phyloP scores from a whole-genome alignment of 352 stramenopile genomes.

The Pythium phragmitis region DNA sequence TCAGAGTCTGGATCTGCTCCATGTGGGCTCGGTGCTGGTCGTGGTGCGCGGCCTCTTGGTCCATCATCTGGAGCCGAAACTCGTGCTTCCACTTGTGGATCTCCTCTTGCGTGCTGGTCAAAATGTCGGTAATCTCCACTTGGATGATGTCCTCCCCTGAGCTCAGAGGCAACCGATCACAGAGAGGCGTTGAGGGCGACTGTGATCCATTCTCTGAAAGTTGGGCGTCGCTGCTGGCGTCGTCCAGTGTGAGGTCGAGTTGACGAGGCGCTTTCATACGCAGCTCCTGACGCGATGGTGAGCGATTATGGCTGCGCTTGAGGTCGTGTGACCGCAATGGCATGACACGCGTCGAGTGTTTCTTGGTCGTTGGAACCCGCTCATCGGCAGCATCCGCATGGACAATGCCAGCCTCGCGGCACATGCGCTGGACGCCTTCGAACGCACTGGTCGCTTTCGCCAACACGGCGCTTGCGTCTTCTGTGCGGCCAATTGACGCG shows the following conservation, averaged over 20 bases:
- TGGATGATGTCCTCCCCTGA: conserved; percentile 27
- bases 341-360: conserved; percentile 9
- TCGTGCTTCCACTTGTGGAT: conserved; percentile 31
- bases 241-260: conserved; percentile 4
- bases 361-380: background rate
- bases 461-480: conserved; percentile 11
- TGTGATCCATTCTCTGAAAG: conserved; percentile 10
- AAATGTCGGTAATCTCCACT: conserved; percentile 29
- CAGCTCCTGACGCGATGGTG: background rate
- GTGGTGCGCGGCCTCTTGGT: conserved; percentile 25
- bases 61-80: conserved; percentile 30
- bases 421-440: conserved; percentile 25
- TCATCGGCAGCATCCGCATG: background rate
- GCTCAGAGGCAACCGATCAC: background rate
- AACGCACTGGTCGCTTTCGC: conserved; percentile 20
- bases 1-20: conserved; percentile 24
- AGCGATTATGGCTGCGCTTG: background rate
- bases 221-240: background rate
- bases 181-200: conserved; percentile 2
- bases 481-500: conserved; percentile 10
- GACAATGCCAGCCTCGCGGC: conserved; percentile 25
- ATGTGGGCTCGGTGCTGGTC: conserved; percentile 24
- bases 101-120: conserved; percentile 26
- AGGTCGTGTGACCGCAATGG: conserved; percentile 8
- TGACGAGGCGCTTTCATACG: background rate